Percentiles rank a stretch among this genome's conserved stretches.
These are phyloP conservation scores for Gypsophila paniculata DNA, from an alignment of 179 eudicot genomes.

Conservation along the genomic window DNA sequence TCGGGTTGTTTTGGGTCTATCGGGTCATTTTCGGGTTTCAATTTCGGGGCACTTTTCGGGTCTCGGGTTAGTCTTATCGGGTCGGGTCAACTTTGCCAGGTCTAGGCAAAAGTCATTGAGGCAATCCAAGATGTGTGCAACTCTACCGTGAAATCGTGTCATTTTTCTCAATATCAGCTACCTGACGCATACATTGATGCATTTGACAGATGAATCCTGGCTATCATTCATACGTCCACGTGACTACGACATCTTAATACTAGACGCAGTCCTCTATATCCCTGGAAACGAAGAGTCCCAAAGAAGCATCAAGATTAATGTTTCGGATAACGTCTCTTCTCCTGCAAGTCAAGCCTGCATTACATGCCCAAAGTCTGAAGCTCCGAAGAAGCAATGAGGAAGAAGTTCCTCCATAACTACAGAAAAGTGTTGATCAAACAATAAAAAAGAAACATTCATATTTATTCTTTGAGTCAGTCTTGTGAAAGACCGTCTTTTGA, in stretches of 20 bases:
- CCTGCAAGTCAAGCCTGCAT: conserved; percentile 50
- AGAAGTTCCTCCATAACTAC: conserved; percentile 12
- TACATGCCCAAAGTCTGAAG: conserved; percentile 35
- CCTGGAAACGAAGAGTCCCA: conserved; percentile 67
- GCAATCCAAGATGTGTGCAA: too few species aligned
- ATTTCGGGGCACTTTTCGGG: too few species aligned
- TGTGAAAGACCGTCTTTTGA: too few species aligned
- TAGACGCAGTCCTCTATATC: conserved; percentile 83
- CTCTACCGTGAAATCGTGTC: too few species aligned
- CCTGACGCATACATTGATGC: background rate
- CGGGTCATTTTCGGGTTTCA: too few species aligned
- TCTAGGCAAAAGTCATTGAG: too few species aligned
- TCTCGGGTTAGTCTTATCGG: too few species aligned
- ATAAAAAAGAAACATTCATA: conserved; percentile 15
- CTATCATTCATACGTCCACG: conserved; percentile 55
- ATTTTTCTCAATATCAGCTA: too few species aligned
- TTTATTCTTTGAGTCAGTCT: conserved; percentile 22
- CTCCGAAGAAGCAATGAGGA: conserved; percentile 36
- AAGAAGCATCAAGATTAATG: conserved; percentile 51
- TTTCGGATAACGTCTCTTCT: conserved; percentile 42
- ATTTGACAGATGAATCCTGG: conserved; percentile 51
- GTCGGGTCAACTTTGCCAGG: too few species aligned
- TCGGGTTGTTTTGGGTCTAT: too few species aligned
- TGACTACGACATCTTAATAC: conserved; percentile 72
- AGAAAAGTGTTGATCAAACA: conserved; percentile 1